Conservation (phyloP, 495 filamentous ascomycete species). For the Cladorrhinum samala region DNA sequence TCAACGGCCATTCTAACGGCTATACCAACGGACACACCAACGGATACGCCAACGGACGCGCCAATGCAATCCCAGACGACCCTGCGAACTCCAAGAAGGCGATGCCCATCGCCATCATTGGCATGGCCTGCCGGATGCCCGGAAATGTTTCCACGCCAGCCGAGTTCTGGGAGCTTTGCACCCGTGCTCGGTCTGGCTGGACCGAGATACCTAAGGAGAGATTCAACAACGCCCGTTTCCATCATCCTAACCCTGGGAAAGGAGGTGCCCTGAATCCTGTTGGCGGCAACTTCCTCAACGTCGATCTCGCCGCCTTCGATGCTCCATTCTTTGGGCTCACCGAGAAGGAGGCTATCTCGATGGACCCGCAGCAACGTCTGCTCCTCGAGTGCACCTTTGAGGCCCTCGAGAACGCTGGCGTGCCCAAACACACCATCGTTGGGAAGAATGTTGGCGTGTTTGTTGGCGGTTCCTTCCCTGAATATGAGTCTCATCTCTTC, state of each 20-base stretch:
- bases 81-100: constrained; percentile 13
- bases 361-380: constrained; percentile 79
- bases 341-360: constrained; percentile 63
- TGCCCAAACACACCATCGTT: constrained; percentile 67
- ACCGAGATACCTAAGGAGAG: constrained; percentile 61
- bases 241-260: constrained; percentile 70
- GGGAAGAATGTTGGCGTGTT: constrained; percentile 77
- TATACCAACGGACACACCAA: constrained; percentile 15
- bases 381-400: constrained; percentile 78
- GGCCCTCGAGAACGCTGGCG: constrained; percentile 83
- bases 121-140: constrained; percentile 48
- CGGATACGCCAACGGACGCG: constrained; percentile 10
- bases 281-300: constrained; percentile 64
- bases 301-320: constrained; percentile 72
- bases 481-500: constrained; percentile 75
- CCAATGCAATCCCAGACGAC: constrained; percentile 15
- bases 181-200: constrained; percentile 55
- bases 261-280: constrained; percentile 66
- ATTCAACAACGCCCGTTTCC: constrained; percentile 61
- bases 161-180: constrained; percentile 53
- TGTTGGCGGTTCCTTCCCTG: constrained; percentile 78
- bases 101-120: constrained; percentile 52
- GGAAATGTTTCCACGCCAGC: constrained; percentile 49
- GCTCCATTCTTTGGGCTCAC: constrained; percentile 83
- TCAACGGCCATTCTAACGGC: constrained; percentile 21